Percentiles rank a stretch among this genome's conserved stretches.
Evolutionary conservation across 495 filamentous ascomycete species (phyloP).

Genomic region (Melanomma pulvis-pyrius): DNA sequence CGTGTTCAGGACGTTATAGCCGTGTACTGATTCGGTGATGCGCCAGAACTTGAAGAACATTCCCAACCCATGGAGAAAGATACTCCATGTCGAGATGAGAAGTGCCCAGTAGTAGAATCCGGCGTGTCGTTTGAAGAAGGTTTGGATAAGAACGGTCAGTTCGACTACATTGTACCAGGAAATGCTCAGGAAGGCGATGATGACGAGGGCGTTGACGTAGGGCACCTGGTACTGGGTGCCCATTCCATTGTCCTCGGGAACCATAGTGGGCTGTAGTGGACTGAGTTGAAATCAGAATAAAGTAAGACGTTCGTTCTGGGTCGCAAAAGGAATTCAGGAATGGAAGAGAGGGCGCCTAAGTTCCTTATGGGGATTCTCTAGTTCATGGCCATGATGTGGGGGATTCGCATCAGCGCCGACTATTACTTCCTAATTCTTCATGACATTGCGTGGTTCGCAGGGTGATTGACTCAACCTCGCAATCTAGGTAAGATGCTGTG

Average conservation of each 20-base stretch:
- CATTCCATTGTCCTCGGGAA: slow-evolving; percentile 5
- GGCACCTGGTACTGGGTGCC: slow-evolving; percentile 7
- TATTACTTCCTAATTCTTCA: background rate
- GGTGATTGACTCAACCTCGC: background rate
- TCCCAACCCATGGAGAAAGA: slow-evolving; percentile 23
- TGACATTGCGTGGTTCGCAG: background rate
- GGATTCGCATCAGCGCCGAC: background rate
- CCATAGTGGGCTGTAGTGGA: background rate
- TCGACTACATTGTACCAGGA: slow-evolving; percentile 27
- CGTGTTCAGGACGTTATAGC: slow-evolving; percentile 9
- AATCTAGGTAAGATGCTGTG: background rate
- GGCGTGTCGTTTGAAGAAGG: slow-evolving; percentile 29
- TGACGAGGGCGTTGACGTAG: slow-evolving; percentile 15
- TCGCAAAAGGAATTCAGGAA: background rate
- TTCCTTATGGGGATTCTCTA: background rate
- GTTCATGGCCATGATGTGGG: background rate
- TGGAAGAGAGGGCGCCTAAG: background rate
- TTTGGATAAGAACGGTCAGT: slow-evolving; percentile 20
- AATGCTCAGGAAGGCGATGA: slow-evolving; percentile 6
- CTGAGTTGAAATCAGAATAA: background rate
- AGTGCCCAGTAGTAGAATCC: slow-evolving; percentile 33
- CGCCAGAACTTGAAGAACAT: slow-evolving; percentile 25
- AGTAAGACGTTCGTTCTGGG: background rate
- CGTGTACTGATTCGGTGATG: slow-evolving; percentile 4
- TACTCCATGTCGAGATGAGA: slow-evolving; percentile 24